These are phyloP conservation scores for Candolleomyces aberdarensis DNA, from an alignment of 768 basidiomycete genomes.

Conservation along the genomic window DNA sequence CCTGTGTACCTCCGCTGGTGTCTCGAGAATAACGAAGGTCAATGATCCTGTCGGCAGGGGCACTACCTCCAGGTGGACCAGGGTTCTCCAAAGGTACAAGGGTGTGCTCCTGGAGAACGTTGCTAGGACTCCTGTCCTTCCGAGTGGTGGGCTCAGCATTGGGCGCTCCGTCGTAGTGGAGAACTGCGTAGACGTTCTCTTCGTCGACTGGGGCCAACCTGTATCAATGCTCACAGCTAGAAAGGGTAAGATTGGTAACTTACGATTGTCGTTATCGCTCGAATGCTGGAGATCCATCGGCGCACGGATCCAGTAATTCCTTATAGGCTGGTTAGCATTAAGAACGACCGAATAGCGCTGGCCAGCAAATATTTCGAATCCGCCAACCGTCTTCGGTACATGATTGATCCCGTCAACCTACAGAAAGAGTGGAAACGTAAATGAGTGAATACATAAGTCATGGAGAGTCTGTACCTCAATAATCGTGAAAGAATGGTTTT, in stretches of 20 bases:
- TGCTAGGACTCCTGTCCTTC: neutral
- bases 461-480: constrained; percentile 15
- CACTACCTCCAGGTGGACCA: constrained; percentile 14
- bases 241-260: neutral
- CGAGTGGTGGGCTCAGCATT: constrained; percentile 26
- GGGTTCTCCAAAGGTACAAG: constrained; percentile 12
- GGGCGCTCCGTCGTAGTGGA: constrained; percentile 32
- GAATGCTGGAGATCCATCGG: constrained; percentile 13
- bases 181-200: constrained; percentile 19
- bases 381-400: constrained; percentile 26
- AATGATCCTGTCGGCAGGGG: constrained; percentile 12
- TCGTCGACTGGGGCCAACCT: constrained; percentile 8
- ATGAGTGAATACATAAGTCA: neutral
- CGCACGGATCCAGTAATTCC: constrained; percentile 36
- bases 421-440: constrained; percentile 22
- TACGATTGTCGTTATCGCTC: constrained; percentile 13
- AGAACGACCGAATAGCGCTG: constrained; percentile 43
- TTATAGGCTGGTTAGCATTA: constrained; percentile 31
- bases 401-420: constrained; percentile 34
- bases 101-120: constrained; percentile 9
- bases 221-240: neutral
- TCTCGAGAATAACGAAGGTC: constrained; percentile 3
- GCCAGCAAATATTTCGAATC: constrained; percentile 32
- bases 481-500: constrained; percentile 21
- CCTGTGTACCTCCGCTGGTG: constrained; percentile 3